Conservation (phyloP, 331 rosid genomes). For the Ulmus americana region DNA sequence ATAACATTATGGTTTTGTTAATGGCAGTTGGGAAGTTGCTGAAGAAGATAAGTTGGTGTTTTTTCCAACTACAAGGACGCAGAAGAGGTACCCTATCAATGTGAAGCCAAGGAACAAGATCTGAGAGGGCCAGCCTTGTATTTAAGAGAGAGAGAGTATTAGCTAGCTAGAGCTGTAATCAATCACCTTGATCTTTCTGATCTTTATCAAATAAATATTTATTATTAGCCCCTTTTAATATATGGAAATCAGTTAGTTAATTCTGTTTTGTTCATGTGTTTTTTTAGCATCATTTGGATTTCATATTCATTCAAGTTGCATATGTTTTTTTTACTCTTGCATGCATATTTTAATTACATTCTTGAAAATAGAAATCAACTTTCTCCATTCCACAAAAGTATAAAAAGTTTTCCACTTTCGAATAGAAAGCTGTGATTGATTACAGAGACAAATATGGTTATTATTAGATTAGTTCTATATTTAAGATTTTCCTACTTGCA, state of each 20-base stretch:
- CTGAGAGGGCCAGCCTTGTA: not conserved
- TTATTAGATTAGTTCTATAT: no score
- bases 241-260: not conserved
- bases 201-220: constrained; percentile 3
- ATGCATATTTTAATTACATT: no score
- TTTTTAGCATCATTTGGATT: not conserved
- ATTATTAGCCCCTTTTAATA: not conserved
- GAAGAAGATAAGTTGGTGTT: constrained; percentile 86
- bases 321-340: no score
- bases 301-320: no score
- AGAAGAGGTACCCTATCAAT: constrained; percentile 70
- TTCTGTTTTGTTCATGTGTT: not conserved
- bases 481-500: no score
- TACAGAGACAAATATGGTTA: no score
- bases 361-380: no score
- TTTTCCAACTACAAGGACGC: constrained; percentile 90
- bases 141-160: constrained; percentile 2
- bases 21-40: constrained; percentile 76
- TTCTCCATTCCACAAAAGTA: no score
- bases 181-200: constrained; percentile 10
- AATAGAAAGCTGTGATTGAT: no score
- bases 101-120: constrained; percentile 41
- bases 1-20: not conserved
- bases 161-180: constrained; percentile 18
- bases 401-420: no score